Base-by-base conservation (phyloP, 306 rosid genomes). In the Castanea mollissima region DNA sequence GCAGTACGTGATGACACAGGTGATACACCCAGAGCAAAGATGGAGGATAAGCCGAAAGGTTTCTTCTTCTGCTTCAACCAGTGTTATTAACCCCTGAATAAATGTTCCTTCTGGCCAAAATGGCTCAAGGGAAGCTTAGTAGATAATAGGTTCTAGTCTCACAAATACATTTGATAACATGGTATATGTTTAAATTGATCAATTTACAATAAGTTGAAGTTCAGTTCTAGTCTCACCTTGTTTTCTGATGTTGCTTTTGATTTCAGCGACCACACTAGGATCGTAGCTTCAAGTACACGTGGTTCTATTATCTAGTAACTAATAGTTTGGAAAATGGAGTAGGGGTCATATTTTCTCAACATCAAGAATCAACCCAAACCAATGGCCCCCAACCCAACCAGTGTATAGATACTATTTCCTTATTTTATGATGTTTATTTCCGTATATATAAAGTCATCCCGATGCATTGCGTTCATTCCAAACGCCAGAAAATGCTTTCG, bases 31-130 rank as follows among this genome's bases (percentile, higher is more conserved):
- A 92, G 88, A 87, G 82, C 80, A 56, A 82, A 80, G 46, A 91
- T 79, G 70, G 94, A 90, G 85, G 79, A 81, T 31, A 81, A 87
- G 82, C 88, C 90, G 59, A 90, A 77, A 65, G 92, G 98, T 56
- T 86, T 93, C 80, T 93, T 94, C 85, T 91, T 90, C 87, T 94
- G 98, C 84, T 92, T 90, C 82, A 87, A 87, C 71, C 91, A 90
- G 77, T 94, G 98, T 84, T 94, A 81, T 80, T 94, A 87, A 89
- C 83, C 67, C 80, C 74, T 58, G 81, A 85, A 86, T 46, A 21
- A 77, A 81, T 69, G 27, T 64, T 29, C 75, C 75, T 73, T 75
- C 74, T 74, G 18, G 78, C 25, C 68, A 83, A 78, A 79, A 74
- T 80, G 78, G 80, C 78, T 71, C 46, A 73, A 81, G 76, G 76